Evolutionary conservation across 2,329 filamentous ascomycete species (phyloP), one percentile per base, ranked within the genome.

Genomic region (Calonectria henricotiae): DNA sequence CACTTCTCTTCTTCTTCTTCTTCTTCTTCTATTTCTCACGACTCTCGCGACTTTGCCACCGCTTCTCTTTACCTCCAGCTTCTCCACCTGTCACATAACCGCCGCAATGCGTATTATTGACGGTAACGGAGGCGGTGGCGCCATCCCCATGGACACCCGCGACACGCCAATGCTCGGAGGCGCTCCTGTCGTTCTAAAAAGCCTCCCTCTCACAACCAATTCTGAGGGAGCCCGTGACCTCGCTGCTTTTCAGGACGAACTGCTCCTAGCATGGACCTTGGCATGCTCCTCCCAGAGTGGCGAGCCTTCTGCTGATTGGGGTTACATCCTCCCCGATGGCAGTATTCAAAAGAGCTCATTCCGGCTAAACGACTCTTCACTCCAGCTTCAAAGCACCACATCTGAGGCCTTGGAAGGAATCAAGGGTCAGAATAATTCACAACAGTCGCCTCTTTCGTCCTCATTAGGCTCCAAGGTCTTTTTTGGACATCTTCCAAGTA

Each of bases 61-160:
- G 51, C 51, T 39, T 58, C 51, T 58, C 51, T 37, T 58, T 39
- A 25, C 51, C 51, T 39, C 15, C 51, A 39, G n/a, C 13, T 37
- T 58, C 23, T 35, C 35, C 15, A 39, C 32, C 51, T 15, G 51
- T 39, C 51, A 37, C 51, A 58, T 61, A 68, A 67, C 44, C 49
- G 35, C 20, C 64, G 55, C 55, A 64, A 78, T 76, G 75, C 74
- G 67, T 47, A 76, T 55, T 55, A 76, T 77, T 65, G 74, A 76
- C 67, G 68, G 70, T 30, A 37, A 75, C 62, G 75, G 73, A 54
- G 71, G 72, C 51, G 71, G 72, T 55, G 51, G 51, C 51, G 51
- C 71, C 47, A 60, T 63, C 46, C 67, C 70, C 27, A 66, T 68
- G 62, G 60, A 69, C 6, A 5, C 67, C n/a, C 62, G 17, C 51